Evolutionary conservation across 805 yeast genomes (phyloP), one percentile per base, ranked within the genome.

Genomic region (Starmera pachycereana): DNA sequence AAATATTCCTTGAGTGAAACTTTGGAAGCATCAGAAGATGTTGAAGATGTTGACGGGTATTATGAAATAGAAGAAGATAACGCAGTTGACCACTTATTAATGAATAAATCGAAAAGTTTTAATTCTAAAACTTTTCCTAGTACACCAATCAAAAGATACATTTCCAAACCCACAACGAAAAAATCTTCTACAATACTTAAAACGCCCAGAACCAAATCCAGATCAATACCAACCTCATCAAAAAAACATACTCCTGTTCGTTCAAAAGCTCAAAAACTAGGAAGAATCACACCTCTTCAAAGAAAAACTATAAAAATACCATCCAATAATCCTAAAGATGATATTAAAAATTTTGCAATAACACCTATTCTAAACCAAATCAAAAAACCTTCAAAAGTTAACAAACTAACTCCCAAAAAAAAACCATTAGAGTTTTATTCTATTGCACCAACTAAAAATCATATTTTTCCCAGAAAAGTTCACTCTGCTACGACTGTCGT

Each of bases 401-500:
- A 32, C 14, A 25, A 32, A 27, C n/a, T 8, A 25, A 38, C 13
- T 16, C 29, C 22, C 12, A 35, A 35, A 6, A 36, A 10, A 32
- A 19, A 11, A 18, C 32, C 33, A 16, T 8, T 22, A 22, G 27
- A 22, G 9, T 22, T 22, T 22, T 39, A 29, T 14, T 30, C 36
- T 27, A 29, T 38, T 14, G 10, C 37, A 18, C 35, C 34, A 13
- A 27, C 22, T n/a, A 19, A 43, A 16, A 49, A 41, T 13, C 30
- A 39, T 3, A 39, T 29, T 10, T 25, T 33, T 12, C 36, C 36
- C 6, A 43, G 54, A 32, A 44, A 46, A 39, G 46, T 42, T n/a
- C 40, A 42, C n/a, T 43, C 48, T 4, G 56, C 53, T 36, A 43
- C 49, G 1, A 56, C 60, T 6, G 52, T 55, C 12, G 43, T 58